These are phyloP conservation scores for Podaxis sp. DNA, from an alignment of 768 basidiomycete species.

Conservation along the genomic window DNA sequence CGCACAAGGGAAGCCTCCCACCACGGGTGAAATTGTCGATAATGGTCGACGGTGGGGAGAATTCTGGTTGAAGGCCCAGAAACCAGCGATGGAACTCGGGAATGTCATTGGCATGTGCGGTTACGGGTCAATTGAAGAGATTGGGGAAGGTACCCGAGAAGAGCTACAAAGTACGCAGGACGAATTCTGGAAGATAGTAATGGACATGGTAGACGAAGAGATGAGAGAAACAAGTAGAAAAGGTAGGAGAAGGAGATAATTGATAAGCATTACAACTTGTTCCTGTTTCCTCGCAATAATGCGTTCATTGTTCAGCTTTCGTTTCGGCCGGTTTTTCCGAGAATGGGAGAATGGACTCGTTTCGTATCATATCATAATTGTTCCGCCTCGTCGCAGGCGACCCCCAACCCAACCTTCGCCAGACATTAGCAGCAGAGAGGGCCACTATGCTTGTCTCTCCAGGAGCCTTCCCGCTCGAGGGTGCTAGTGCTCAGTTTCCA, in stretches of 20 bases:
- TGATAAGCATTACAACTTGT: background rate
- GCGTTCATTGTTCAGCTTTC: too few species aligned
- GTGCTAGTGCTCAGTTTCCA: too few species aligned
- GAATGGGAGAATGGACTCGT: too few species aligned
- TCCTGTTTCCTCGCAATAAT: too few species aligned
- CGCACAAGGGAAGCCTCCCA: background rate
- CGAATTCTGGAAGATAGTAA: background rate
- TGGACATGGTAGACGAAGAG: background rate
- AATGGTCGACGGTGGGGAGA: background rate
- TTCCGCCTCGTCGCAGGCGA: too few species aligned
- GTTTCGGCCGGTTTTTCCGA: too few species aligned
- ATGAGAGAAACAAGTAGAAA: background rate
- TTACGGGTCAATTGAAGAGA: background rate
- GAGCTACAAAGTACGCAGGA: background rate
- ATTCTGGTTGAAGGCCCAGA: background rate
- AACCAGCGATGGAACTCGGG: background rate
- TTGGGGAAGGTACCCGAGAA: background rate
- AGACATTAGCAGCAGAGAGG: too few species aligned
- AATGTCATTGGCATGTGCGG: background rate
- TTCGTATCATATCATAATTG: too few species aligned
- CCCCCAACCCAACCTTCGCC: too few species aligned
- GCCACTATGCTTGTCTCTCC: too few species aligned
- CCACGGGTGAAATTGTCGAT: background rate
- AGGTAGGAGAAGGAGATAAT: background rate
- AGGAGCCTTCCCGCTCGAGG: too few species aligned